These are phyloP conservation scores for Emericellopsis atlantica DNA, from an alignment of 2,329 filamentous ascomycete genomes.

Conservation along the genomic window DNA sequence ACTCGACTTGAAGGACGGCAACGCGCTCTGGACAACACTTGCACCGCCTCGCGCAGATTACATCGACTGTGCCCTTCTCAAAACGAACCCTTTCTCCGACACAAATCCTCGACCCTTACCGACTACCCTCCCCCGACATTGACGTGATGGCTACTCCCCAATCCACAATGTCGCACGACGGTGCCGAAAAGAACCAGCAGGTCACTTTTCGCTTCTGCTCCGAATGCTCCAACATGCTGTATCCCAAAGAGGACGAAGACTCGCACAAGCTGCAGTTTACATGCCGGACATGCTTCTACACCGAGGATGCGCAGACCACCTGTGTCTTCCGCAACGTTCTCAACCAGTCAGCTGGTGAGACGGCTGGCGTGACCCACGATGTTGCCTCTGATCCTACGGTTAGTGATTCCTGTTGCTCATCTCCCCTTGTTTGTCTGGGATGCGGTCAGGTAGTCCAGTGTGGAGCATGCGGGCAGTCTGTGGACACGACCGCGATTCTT, in stretches of 20 bases:
- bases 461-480: slow-evolving; percentile 20
- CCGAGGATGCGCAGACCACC: slow-evolving; percentile 71
- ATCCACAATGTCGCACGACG: slow-evolving; percentile 30
- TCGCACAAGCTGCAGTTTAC: slow-evolving; percentile 83
- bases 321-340: slow-evolving; percentile 95
- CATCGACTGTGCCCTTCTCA: not conserved
- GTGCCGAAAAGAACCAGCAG: slow-evolving; percentile 54
- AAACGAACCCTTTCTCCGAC: not conserved
- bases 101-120: no score
- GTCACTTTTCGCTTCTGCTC: slow-evolving; percentile 97
- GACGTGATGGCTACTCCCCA: slow-evolving; percentile 43
- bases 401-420: slow-evolving; percentile 39
- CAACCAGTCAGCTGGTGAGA: slow-evolving; percentile 84
- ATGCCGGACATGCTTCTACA: slow-evolving; percentile 90
- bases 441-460: slow-evolving; percentile 33
- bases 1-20: no score
- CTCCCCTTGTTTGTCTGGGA: slow-evolving; percentile 28
- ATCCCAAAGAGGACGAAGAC: slow-evolving; percentile 85
- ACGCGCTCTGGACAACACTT: no score
- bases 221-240: slow-evolving; percentile 97
- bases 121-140: not conserved
- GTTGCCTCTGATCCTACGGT: slow-evolving; percentile 97
- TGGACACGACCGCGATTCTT: slow-evolving; percentile 9
- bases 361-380: slow-evolving; percentile 93
- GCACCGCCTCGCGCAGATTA: no score